Evolutionary conservation across 106 monocot genomes (phyloP), one percentile per base, ranked within the genome.

Genomic region (Agapanthus africanus): DNA sequence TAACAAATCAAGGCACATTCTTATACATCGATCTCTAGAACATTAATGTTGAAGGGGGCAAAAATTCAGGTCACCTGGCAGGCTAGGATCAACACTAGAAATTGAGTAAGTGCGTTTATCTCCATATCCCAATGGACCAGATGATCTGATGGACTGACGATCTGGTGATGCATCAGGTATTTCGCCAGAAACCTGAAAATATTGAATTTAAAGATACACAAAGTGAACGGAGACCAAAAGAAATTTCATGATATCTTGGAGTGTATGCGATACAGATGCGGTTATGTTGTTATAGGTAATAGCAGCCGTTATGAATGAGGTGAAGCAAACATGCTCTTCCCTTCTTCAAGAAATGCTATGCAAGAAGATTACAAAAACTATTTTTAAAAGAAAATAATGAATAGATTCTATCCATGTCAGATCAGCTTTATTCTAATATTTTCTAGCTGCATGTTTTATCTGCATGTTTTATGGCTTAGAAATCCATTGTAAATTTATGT

Each of bases 181-280:
- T 76, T 93, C 93, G 33, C 93, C 88, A 84, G 89, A 89, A 2
- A 89, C 74, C 93, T 93, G 76, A 61, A 76, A 56, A 42, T 31
- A 25, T 70, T 47, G 65, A 40, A 40, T 34, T 61, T 39, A 37
- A 7, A 65, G 11, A 26, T 65, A 65, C 11, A 50, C 18, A 2
- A n/a, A 50, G 50, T 49, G 7, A 31, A 32, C n/a, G 21, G 32
- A 47, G 21, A 49, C 33, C 52, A 0, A 54, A 54, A 5, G 30
- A 57, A 31, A 21, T 54, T 14, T 25, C 25, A 54, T 54, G 5
- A n/a, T 54, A 6, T 2, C 11, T 26, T 10, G 44, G 44, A 44
- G 44, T 44, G 3, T 6, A 44, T 14, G 10, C 44, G 16, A 44
- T 9, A 14, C 14, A 44, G 16, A 44, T 14, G 44, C 16, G 44